Evolutionary conservation across 2,329 filamentous ascomycete species (phyloP).

Genomic region (Fusarium brevicatenulatum): DNA sequence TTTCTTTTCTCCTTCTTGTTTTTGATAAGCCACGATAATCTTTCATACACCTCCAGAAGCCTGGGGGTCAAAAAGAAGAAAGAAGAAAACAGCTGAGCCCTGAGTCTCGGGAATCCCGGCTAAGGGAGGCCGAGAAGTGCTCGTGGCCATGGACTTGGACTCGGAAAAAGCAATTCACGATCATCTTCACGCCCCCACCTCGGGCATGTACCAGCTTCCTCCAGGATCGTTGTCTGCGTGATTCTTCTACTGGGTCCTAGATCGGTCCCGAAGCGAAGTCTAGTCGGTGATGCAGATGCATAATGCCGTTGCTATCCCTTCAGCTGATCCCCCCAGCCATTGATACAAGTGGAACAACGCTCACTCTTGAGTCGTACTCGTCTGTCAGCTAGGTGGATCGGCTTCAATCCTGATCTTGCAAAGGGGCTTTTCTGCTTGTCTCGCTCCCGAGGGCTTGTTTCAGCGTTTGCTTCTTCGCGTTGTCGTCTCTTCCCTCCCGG

Average conservation of each 20-base stretch:
- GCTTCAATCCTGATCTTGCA: conserved; percentile 16
- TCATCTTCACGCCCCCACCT: conserved; percentile 24
- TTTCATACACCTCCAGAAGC: conserved; percentile 2
- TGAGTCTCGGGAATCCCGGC: conserved; percentile 1
- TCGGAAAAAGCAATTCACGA: conserved; percentile 32
- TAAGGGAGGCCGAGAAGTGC: conserved; percentile 13
- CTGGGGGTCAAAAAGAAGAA: background rate
- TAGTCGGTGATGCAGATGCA: conserved; percentile 8
- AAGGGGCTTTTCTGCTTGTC: conserved; percentile 2
- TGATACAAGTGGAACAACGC: conserved; percentile 13
- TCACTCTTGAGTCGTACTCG: conserved; percentile 31
- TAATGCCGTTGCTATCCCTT: conserved; percentile 31
- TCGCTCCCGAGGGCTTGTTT: conserved; percentile 14
- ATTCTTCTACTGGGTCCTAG: conserved; percentile 1
- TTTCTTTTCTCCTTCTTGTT: conserved; percentile 8
- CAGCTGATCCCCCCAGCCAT: background rate
- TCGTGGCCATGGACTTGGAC: background rate
- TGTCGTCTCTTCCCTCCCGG: conserved; percentile 42
- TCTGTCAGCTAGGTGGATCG: conserved; percentile 28
- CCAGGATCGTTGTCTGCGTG: conserved; percentile 9
- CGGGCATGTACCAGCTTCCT: conserved; percentile 8
- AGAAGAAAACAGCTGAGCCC: background rate
- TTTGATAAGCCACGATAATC: conserved; percentile 10
- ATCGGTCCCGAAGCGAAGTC: conserved; percentile 5
- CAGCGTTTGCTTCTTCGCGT: conserved; percentile 31